Evolutionary conservation across 768 basidiomycete genomes (phyloP).

Genomic region (Boletus bicolor): DNA sequence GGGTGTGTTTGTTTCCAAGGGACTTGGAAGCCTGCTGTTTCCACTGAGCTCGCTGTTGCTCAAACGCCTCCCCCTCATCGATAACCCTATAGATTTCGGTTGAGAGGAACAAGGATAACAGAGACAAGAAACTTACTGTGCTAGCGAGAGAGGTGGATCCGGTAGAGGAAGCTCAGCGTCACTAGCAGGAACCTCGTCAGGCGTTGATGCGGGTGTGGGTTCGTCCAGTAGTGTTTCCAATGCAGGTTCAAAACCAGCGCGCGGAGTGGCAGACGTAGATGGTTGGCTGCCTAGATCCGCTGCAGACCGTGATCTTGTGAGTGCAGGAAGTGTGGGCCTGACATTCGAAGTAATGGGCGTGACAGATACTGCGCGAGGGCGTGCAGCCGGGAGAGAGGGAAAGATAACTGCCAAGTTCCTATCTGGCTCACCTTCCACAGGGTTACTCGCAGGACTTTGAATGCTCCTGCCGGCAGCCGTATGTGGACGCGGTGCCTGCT

Average conservation of each 20-base stretch:
- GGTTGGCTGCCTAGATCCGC: constrained; percentile 16
- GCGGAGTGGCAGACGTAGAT: constrained; percentile 2
- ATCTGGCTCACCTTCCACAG: constrained; percentile 25
- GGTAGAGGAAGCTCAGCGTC: constrained; percentile 56
- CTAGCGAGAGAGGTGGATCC: constrained; percentile 57
- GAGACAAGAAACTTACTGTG: constrained; percentile 32
- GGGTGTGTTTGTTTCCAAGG: constrained; percentile 60
- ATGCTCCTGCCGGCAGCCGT: constrained; percentile 30
- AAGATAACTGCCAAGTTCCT: constrained; percentile 3
- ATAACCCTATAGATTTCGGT: constrained; percentile 49
- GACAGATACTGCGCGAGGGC: constrained; percentile 25
- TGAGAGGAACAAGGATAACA: background rate
- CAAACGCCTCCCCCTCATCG: constrained; percentile 57
- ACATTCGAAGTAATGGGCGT: background rate
- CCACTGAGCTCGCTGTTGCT: constrained; percentile 66
- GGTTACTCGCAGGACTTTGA: constrained; percentile 51
- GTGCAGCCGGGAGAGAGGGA: constrained; percentile 7
- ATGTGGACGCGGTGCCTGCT: constrained; percentile 29
- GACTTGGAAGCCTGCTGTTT: constrained; percentile 59
- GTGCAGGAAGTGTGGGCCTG: background rate
- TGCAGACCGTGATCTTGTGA: constrained; percentile 23
- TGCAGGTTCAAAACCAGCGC: constrained; percentile 17
- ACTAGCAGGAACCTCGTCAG: background rate
- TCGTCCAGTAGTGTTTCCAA: constrained; percentile 18
- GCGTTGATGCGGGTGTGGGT: background rate